These are phyloP conservation scores for Chlamydomonas asymmetrica DNA, from an alignment of 139 green algal species.

Conservation along the genomic window DNA sequence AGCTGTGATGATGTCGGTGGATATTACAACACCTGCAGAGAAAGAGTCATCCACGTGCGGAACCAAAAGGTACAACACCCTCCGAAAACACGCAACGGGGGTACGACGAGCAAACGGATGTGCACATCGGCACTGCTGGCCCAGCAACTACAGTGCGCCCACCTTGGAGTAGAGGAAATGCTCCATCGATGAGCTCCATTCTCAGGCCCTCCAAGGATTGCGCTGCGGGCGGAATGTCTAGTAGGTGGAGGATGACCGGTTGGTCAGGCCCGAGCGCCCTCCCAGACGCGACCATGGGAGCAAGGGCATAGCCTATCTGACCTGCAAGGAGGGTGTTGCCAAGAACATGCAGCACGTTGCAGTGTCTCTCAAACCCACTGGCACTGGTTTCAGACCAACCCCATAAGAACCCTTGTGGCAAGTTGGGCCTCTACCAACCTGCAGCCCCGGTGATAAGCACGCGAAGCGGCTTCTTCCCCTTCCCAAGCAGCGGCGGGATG, in stretches of 20 bases:
- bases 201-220: slow-evolving; percentile 82
- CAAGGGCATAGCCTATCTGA: slow-evolving; percentile 93
- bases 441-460: slow-evolving; percentile 72
- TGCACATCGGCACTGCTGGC: too few relatives aligned
- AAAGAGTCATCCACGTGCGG: too few relatives aligned
- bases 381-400: not conserved
- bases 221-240: slow-evolving; percentile 88
- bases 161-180: slow-evolving; percentile 88
- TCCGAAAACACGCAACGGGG: too few relatives aligned
- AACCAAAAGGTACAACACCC: too few relatives aligned
- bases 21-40: slow-evolving; percentile 73
- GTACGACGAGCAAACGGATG: too few relatives aligned
- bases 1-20: slow-evolving; percentile 77
- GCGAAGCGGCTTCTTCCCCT: not conserved
- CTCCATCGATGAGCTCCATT: slow-evolving; percentile 94
- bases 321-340: slow-evolving; percentile 49
- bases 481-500: too few relatives aligned
- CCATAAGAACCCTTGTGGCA: too few relatives aligned
- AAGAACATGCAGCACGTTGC: not conserved
- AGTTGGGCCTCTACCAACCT: slow-evolving; percentile 43
- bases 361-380: not conserved
- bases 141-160: too few relatives aligned
- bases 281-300: slow-evolving; percentile 76
- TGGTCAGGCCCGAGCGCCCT: slow-evolving; percentile 83
- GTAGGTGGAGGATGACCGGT: slow-evolving; percentile 91